Conservation (phyloP, 108 stramenopile genomes). For the Mayamaea pseudoterrestris region DNA sequence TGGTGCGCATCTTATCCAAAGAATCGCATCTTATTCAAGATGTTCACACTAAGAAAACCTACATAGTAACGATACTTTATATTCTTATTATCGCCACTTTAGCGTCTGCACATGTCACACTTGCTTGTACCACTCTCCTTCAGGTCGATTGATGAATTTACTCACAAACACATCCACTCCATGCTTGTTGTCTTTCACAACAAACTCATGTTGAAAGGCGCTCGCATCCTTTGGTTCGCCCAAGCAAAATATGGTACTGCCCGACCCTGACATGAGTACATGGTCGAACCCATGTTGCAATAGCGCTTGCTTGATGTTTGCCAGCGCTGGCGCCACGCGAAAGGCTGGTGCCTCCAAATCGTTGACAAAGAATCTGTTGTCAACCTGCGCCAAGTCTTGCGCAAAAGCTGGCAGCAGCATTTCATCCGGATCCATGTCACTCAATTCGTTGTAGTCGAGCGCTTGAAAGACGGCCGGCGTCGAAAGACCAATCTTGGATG, state of each 20-base stretch:
- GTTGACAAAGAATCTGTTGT: conserved; percentile 55
- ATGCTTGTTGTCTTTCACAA: conserved; percentile 28
- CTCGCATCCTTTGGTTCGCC: conserved; percentile 56
- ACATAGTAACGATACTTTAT: no score
- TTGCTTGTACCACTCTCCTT: conserved; percentile 34
- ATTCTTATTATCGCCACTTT: no score
- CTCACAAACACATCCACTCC: conserved; percentile 55
- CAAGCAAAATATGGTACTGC: conserved; percentile 77
- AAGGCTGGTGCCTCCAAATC: conserved; percentile 81
- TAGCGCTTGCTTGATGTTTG: conserved; percentile 45
- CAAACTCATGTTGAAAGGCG: conserved; percentile 44
- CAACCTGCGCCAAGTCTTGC: conserved; percentile 34
- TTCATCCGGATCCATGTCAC: conserved; percentile 46
- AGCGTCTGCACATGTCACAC: no score
- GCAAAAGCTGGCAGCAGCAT: conserved; percentile 48
- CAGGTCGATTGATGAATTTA: conserved; percentile 43
- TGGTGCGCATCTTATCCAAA: no score
- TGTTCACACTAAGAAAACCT: no score
- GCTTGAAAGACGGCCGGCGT: conserved; percentile 88
- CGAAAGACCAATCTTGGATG: conserved; percentile 66
- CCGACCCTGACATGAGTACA: conserved; percentile 82
- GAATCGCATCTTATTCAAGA: no score
- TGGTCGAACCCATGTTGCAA: conserved; percentile 49
- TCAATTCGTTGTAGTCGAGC: conserved; percentile 70
- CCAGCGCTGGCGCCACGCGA: conserved; percentile 52